Conservation (phyloP, 2,329 filamentous ascomycete species). For the Fusarium chlamydosporum region DNA sequence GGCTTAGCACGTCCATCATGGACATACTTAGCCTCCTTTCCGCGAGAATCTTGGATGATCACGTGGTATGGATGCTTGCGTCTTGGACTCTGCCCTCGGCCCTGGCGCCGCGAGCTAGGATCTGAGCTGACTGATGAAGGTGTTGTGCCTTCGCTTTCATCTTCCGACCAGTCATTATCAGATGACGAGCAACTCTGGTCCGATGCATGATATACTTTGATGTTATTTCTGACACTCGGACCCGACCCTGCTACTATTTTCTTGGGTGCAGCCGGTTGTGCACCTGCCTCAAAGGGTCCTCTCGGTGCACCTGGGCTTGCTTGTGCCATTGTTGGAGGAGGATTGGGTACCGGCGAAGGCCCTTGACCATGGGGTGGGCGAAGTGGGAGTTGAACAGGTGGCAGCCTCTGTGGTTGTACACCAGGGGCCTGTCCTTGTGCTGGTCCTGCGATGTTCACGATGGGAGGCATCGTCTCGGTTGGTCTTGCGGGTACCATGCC, state of each 20-base stretch:
- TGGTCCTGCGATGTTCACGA: neutral
- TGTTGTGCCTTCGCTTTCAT: slow-evolving; percentile 35
- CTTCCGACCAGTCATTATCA: slow-evolving; percentile 25
- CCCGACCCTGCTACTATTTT: slow-evolving; percentile 13
- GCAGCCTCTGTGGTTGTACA: slow-evolving; percentile 6
- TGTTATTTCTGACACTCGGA: neutral
- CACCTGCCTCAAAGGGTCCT: neutral
- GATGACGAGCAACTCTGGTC: slow-evolving; percentile 31
- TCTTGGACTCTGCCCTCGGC: slow-evolving; percentile 26
- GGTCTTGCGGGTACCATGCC: neutral
- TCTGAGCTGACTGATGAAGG: slow-evolving; percentile 37
- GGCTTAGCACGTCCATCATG: slow-evolving; percentile 3
- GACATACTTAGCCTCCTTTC: slow-evolving; percentile 4
- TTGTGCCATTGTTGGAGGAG: neutral
- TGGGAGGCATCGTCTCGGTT: neutral
- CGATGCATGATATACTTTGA: slow-evolving; percentile 16
- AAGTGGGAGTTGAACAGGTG: slow-evolving; percentile 17
- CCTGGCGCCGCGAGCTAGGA: slow-evolving; percentile 8
- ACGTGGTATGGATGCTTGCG: slow-evolving; percentile 17
- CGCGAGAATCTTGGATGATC: slow-evolving; percentile 17
- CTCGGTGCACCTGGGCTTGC: neutral
- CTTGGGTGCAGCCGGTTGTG: neutral
- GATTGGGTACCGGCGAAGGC: neutral
- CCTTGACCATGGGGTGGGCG: slow-evolving; percentile 11
- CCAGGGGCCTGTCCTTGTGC: slow-evolving; percentile 8